Conservation (phyloP, 2,329 filamentous ascomycete genomes). For the Camptophora hylomeconis region DNA sequence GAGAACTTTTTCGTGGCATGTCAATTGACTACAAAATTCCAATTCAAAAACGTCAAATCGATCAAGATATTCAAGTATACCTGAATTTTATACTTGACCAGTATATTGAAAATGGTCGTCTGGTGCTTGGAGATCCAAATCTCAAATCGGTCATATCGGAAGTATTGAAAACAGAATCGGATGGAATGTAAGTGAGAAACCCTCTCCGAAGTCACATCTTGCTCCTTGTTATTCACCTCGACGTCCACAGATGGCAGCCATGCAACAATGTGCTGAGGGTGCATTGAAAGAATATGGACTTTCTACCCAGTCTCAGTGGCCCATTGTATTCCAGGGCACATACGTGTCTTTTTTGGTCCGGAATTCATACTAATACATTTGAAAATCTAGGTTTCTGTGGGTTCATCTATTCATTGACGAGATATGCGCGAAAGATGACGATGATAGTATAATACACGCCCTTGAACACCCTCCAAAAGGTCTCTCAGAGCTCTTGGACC, state of each 20-base stretch:
- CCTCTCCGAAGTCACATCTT: not conserved
- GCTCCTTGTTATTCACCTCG: too few relatives aligned
- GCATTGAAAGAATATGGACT: too few relatives aligned
- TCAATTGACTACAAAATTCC: constrained; percentile 4
- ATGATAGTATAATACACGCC: constrained; percentile 11
- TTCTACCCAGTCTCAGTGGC: too few relatives aligned
- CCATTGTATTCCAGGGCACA: too few relatives aligned
- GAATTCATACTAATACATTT: too few relatives aligned
- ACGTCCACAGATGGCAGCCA: too few relatives aligned
- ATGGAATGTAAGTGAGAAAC: constrained; percentile 13
- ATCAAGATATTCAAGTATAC: constrained; percentile 10
- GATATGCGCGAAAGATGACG: constrained; percentile 11
- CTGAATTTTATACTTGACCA: constrained; percentile 6
- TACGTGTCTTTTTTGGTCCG: not conserved
- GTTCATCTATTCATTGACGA: constrained; percentile 11
- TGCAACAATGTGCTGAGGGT: not conserved
- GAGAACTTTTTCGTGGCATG: constrained; percentile 2
- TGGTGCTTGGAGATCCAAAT: constrained; percentile 8
- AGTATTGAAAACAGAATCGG: constrained; percentile 7
- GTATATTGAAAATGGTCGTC: constrained; percentile 4
- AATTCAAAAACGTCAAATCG: constrained; percentile 2
- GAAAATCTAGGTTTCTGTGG: constrained; percentile 14
- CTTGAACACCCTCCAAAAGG: constrained; percentile 6
- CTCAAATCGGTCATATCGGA: constrained; percentile 10
- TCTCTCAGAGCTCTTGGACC: constrained; percentile 6